These are phyloP conservation scores for Colletotrichum horii DNA, from an alignment of 2,329 filamentous ascomycete genomes.

Conservation along the genomic window DNA sequence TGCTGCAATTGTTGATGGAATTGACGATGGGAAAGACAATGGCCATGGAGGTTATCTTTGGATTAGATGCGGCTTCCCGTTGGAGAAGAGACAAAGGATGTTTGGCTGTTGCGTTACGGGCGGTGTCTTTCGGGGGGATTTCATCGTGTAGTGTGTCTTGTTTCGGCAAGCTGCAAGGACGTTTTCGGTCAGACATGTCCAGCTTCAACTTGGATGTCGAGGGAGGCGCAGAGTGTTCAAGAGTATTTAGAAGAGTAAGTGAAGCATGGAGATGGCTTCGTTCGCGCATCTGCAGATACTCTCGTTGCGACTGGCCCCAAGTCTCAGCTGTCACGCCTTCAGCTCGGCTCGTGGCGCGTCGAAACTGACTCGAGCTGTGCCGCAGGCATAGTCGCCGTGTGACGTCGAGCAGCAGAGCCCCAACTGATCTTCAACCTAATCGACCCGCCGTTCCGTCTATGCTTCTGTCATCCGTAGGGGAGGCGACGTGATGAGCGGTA, in stretches of 20 bases:
- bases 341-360: not conserved
- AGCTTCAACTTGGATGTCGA: not conserved
- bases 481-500: not conserved
- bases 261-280: not conserved
- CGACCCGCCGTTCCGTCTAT: not conserved
- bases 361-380: not conserved
- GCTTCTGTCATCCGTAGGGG: constrained; percentile 11
- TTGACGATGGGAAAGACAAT: not conserved
- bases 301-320: not conserved
- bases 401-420: not conserved
- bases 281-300: not conserved
- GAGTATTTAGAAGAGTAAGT: not conserved
- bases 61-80: not conserved
- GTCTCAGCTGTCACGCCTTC: not conserved
- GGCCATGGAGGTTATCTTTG: not conserved
- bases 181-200: not conserved
- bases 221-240: not conserved
- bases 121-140: not conserved
- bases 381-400: not conserved
- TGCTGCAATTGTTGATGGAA: not conserved
- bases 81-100: not conserved
- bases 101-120: not conserved
- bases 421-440: not conserved
- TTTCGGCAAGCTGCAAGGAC: not conserved
- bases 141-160: not conserved